A percentile compares a stretch with the other conserved stretches of the same genome.
Conservation (phyloP, 2,329 filamentous ascomycete genomes). For the Apiospora saccharicola region DNA sequence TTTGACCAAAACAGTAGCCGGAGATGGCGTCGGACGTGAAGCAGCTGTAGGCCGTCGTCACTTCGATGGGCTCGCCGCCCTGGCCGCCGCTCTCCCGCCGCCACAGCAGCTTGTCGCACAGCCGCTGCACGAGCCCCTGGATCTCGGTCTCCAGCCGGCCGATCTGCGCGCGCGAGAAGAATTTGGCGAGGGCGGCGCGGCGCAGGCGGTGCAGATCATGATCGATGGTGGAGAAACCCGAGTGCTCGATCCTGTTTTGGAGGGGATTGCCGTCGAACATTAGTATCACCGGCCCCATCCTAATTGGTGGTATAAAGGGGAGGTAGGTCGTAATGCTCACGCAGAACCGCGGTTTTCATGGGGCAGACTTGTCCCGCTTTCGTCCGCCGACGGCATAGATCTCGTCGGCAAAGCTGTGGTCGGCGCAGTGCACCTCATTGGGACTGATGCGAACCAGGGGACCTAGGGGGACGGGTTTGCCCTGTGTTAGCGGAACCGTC, state of each 20-base stretch:
- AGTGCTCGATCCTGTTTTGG: constrained; percentile 32
- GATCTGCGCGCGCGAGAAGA: constrained; percentile 45
- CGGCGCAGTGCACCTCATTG: constrained; percentile 48
- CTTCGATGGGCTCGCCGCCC: constrained; percentile 39
- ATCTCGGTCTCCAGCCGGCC: constrained; percentile 33
- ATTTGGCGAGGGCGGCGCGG: constrained; percentile 41
- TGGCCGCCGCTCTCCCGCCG: constrained; percentile 32
- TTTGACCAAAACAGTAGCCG: constrained; percentile 47
- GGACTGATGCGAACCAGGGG: constrained; percentile 50
- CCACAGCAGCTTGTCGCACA: constrained; percentile 44
- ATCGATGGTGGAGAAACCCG: constrained; percentile 33
- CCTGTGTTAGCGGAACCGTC: too few species aligned
- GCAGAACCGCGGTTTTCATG: constrained; percentile 33
- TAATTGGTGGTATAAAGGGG: not conserved
- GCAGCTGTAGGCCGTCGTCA: constrained; percentile 48
- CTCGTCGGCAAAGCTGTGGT: constrained; percentile 47
- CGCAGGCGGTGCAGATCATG: constrained; percentile 46
- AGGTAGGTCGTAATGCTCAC: constrained; percentile 18
- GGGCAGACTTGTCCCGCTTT: constrained; percentile 36
- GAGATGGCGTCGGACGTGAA: constrained; percentile 49
- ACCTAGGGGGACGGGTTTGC: too few species aligned
- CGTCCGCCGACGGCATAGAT: constrained; percentile 43
- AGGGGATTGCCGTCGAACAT: constrained; percentile 28
- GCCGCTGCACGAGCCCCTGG: constrained; percentile 29
- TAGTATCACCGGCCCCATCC: not conserved